Conservation (phyloP, 2,329 filamentous ascomycete genomes). For the Pseudogymnoascus sp. region DNA sequence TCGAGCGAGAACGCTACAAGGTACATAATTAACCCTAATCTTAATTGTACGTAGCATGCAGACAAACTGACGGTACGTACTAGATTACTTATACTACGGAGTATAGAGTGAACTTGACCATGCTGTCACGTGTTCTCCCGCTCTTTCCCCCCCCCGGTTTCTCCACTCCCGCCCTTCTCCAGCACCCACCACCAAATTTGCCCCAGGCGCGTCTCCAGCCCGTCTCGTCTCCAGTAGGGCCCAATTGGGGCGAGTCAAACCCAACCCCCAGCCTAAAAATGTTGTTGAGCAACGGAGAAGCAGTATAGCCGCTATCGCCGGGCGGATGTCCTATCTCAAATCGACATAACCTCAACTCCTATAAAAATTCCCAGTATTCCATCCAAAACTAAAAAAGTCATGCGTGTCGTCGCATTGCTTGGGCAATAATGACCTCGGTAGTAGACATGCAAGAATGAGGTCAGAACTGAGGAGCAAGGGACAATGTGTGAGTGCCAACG, state of each 20-base stretch:
- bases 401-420: constrained; percentile 2
- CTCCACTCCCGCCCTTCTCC: neutral
- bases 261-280: neutral
- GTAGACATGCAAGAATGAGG: constrained; percentile 5
- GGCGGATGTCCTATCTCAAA: neutral
- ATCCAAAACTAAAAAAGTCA: neutral
- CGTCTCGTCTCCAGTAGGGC: neutral
- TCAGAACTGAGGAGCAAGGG: neutral
- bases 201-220: neutral
- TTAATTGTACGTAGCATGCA: neutral
- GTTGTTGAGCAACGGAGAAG: neutral
- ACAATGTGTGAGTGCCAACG: neutral
- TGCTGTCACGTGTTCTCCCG: neutral
- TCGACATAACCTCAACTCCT: neutral
- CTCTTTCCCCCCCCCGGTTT: neutral
- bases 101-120: neutral
- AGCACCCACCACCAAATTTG: neutral
- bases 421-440: constrained; percentile 5
- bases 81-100: neutral
- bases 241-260: constrained; percentile 1
- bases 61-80: neutral
- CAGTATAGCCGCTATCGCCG: constrained; percentile 4
- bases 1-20: neutral
- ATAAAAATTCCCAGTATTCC: neutral
- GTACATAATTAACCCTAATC: neutral